Base-by-base conservation (phyloP, 176 grass and related monocot genomes). In the Hsuehochloa calcarea region DNA sequence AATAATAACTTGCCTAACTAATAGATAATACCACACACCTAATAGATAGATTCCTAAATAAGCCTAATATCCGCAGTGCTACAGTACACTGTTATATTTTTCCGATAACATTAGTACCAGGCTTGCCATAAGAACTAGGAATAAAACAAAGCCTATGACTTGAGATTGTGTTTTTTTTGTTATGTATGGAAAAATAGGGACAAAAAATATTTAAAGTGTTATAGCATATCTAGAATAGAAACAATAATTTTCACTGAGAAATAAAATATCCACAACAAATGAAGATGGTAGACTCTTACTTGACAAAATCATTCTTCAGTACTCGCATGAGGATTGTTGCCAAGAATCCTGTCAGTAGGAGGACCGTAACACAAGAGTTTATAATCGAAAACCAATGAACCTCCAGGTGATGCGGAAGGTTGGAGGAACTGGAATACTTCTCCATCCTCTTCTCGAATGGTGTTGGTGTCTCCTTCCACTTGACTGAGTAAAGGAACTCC, bases 381-480 rank as follows among this genome's bases (percentile, higher is more conserved):
- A 98, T 98, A 39, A 98, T 98, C 0, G 95, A 98, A 68, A 98
- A 98, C 95, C 95, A 98, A 84, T 98, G 95, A 46, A 98, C 93
- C 84, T 98, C 91, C 76, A 98, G 77, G 80, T 98, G 95, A 74
- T 93, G 95, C 4, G 89, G 93, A 69, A 90, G 61, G 72, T 87
- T 91, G 75, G 93, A 98, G 51, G 91, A 91, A 51, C 90, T 92
- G 14, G 95, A 98, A 65, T 98, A 98, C 76, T 98, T 98, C 85
- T 98, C 95, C 95, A 98, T 98, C 75, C 95, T 92, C 87, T 82
- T 92, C 83, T 95, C 89, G 5, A 95, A 98, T 5, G 95, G 80
- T 0, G 87, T 92, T 1, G 17, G 51, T 4, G 95, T 98, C 89
- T 98, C 91, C 89, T 92, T 95, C 95, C 95, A 98, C 76, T 98